A percentile compares a stretch with the other conserved stretches of the same genome.
These are phyloP conservation scores for Cyberlindnera suaveolens DNA, from an alignment of 805 yeast genomes.

Conservation along the genomic window DNA sequence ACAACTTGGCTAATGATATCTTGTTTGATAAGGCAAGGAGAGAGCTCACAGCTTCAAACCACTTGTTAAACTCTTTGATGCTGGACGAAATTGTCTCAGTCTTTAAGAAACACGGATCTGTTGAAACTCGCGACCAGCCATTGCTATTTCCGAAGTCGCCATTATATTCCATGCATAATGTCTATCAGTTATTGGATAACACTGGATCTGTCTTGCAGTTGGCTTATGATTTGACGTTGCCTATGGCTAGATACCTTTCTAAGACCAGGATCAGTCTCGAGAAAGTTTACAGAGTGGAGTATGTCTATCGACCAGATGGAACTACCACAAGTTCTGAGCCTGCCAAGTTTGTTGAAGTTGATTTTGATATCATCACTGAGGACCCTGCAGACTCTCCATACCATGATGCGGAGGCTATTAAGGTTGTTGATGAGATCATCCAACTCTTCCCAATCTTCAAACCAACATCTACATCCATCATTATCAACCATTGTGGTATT, in stretches of 20 bases:
- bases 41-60: slow-evolving; percentile 35
- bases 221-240: slow-evolving; percentile 85
- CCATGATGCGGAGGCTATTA: slow-evolving; percentile 85
- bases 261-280: slow-evolving; percentile 44
- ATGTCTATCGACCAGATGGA: slow-evolving; percentile 69
- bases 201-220: slow-evolving; percentile 85
- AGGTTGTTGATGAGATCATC: slow-evolving; percentile 72
- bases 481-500: slow-evolving; percentile 77
- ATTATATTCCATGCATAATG: slow-evolving; percentile 54
- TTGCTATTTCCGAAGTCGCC: slow-evolving; percentile 78
- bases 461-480: slow-evolving; percentile 46
- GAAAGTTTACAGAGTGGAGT: slow-evolving; percentile 70
- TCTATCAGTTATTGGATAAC: slow-evolving; percentile 76
- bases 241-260: slow-evolving; percentile 82
- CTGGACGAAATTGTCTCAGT: slow-evolving; percentile 53
- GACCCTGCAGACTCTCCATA: slow-evolving; percentile 40
- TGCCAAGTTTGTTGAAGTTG: slow-evolving; percentile 70
- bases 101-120: slow-evolving; percentile 80
- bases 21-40: slow-evolving; percentile 55
- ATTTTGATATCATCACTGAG: slow-evolving; percentile 68
- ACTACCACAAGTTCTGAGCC: slow-evolving; percentile 63
- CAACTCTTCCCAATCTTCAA: slow-evolving; percentile 61
- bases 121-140: slow-evolving; percentile 63
- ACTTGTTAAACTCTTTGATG: slow-evolving; percentile 53
- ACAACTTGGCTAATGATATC: slow-evolving; percentile 77